Conservation (phyloP, 2,329 filamentous ascomycete genomes). For the Talaromyces sp. region DNA sequence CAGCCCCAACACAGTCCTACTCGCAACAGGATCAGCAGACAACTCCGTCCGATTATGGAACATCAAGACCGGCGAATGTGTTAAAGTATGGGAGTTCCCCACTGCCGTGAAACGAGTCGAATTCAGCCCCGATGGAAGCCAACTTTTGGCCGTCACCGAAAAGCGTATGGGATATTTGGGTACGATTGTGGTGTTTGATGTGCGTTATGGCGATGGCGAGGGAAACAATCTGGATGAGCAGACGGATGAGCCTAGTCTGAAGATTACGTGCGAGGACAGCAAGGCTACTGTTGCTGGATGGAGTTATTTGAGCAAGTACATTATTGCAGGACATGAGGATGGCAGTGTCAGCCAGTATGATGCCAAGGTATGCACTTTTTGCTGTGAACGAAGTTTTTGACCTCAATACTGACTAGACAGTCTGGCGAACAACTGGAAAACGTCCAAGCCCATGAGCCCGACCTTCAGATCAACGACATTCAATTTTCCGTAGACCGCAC, state of each 20-base stretch:
- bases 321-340: constrained; percentile 96
- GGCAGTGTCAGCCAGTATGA: constrained; percentile 89
- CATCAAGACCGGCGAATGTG: constrained; percentile 81
- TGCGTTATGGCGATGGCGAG: constrained; percentile 67
- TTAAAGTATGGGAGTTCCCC: constrained; percentile 97
- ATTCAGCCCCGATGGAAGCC: constrained; percentile 89
- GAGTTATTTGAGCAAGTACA: constrained; percentile 92
- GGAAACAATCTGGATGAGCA: constrained; percentile 65
- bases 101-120: constrained; percentile 97
- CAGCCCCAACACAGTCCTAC: constrained; percentile 83
- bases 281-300: constrained; percentile 97
- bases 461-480: constrained; percentile 80
- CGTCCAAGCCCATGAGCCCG: constrained; percentile 79
- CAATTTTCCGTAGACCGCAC: constrained; percentile 93
- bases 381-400: not conserved
- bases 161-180: constrained; percentile 96
- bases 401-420: constrained; percentile 38
- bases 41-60: constrained; percentile 99
- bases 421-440: constrained; percentile 79
- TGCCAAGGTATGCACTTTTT: constrained; percentile 61
- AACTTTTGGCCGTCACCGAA: constrained; percentile 91
- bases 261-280: constrained; percentile 90
- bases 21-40: constrained; percentile 94
- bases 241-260: constrained; percentile 74
- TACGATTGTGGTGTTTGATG: constrained; percentile 89